Conservation (phyloP, 1,139 yeast genomes). For the Williopsis jadinii region DNA sequence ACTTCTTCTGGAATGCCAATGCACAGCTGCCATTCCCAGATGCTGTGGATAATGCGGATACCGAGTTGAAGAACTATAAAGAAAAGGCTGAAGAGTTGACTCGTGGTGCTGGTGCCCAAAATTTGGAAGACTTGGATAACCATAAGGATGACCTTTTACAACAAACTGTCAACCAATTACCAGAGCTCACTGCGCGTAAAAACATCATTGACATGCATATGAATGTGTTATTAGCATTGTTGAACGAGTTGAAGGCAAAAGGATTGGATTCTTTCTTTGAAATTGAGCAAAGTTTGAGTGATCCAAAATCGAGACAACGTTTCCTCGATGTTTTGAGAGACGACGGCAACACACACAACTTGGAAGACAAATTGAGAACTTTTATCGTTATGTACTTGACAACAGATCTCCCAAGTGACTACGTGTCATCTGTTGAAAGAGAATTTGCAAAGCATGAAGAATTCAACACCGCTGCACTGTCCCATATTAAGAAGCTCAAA, state of each 20-base stretch:
- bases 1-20: constrained; percentile 85
- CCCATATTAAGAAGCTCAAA: constrained; percentile 72
- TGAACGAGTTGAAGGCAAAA: constrained; percentile 78
- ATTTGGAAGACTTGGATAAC: constrained; percentile 62
- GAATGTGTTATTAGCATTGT: constrained; percentile 83
- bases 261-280: constrained; percentile 87
- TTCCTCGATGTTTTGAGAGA: constrained; percentile 49
- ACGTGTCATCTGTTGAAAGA: constrained; percentile 57
- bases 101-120: constrained; percentile 63
- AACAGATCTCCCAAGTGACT: constrained; percentile 54
- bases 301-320: constrained; percentile 52
- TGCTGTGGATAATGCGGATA: constrained; percentile 92
- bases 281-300: constrained; percentile 72
- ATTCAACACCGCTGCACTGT: constrained; percentile 56
- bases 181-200: constrained; percentile 86
- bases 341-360: constrained; percentile 36
- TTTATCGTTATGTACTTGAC: constrained; percentile 65
- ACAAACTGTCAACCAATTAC: constrained; percentile 86
- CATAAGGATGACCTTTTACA: constrained; percentile 63
- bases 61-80: constrained; percentile 73
- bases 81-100: constrained; percentile 85
- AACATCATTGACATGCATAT: constrained; percentile 91
- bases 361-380: constrained; percentile 79
- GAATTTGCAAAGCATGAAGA: constrained; percentile 51
- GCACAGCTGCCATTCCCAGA: constrained; percentile 92